Evolutionary conservation across 75 land plant species (phyloP).

Genomic region (Pinus taeda): DNA sequence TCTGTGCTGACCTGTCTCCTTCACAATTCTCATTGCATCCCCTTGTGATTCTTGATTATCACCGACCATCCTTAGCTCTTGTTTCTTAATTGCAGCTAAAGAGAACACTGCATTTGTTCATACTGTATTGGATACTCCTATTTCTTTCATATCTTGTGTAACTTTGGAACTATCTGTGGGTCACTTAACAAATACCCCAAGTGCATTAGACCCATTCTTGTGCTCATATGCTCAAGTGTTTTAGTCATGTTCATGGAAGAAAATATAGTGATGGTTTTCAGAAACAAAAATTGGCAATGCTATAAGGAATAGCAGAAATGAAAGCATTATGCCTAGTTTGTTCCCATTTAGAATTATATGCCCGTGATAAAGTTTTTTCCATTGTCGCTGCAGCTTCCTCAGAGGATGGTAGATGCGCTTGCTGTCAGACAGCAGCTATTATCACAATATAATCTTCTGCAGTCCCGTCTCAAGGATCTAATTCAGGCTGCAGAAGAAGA

Average conservation of each 20-base stretch:
- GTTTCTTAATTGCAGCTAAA: not conserved
- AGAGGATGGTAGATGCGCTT: constrained; percentile 61
- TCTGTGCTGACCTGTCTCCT: not conserved
- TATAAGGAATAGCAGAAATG: not conserved
- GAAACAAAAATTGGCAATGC: not conserved
- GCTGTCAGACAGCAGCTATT: constrained; percentile 84
- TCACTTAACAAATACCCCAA: not conserved
- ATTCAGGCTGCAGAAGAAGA: constrained; percentile 81
- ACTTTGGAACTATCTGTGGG: not conserved
- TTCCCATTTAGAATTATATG: not conserved
- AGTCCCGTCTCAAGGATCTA: constrained; percentile 75
- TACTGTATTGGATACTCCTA: not conserved
- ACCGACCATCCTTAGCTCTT: not conserved
- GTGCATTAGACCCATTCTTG: not conserved
- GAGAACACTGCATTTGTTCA: not conserved
- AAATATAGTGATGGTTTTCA: not conserved
- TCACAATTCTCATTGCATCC: not conserved
- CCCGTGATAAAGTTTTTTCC: not conserved
- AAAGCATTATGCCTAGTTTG: not conserved
- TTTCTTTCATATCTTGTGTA: not conserved
- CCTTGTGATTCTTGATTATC: not conserved
- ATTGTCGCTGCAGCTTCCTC: constrained; percentile 65
- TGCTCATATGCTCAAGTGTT: not conserved
- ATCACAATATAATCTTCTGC: constrained; percentile 87
- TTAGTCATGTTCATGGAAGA: not conserved